These are phyloP conservation scores for Papilionanthe hybrid DNA, from an alignment of 116 monocot species.

Conservation along the genomic window DNA sequence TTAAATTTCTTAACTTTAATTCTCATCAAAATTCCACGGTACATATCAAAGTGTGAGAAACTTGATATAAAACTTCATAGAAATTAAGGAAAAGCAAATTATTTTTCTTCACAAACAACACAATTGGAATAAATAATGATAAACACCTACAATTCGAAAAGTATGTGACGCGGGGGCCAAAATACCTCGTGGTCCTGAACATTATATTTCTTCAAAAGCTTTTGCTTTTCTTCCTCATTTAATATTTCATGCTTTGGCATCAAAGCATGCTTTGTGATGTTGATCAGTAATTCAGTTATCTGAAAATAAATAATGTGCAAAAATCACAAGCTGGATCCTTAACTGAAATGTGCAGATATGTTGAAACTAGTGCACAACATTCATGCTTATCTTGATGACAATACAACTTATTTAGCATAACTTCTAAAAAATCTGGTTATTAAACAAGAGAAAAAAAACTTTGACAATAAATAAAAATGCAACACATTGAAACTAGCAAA, in stretches of 20 bases:
- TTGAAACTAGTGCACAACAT: neutral
- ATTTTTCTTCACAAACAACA: too few relatives aligned
- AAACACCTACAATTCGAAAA: too few relatives aligned
- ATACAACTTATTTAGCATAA: neutral
- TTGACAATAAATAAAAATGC: neutral
- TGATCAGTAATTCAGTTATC: slow-evolving; percentile 82
- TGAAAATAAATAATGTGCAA: slow-evolving; percentile 18
- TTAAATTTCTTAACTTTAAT: too few relatives aligned
- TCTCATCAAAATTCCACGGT: too few relatives aligned
- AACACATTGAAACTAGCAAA: neutral
- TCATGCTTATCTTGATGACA: neutral
- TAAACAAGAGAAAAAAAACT: neutral
- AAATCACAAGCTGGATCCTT: neutral
- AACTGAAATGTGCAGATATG: neutral
- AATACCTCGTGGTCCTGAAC: slow-evolving; percentile 68
- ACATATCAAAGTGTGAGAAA: too few relatives aligned
- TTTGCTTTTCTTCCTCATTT: slow-evolving; percentile 50
- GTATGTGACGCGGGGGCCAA: too few relatives aligned
- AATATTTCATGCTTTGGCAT: slow-evolving; percentile 75
- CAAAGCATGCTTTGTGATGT: slow-evolving; percentile 86
- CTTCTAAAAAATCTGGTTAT: too few relatives aligned
- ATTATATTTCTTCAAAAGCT: slow-evolving; percentile 72
- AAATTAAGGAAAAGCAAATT: too few relatives aligned
- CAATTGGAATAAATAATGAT: too few relatives aligned
- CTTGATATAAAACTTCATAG: too few relatives aligned